Base-by-base conservation (phyloP, 306 rosid genomes). In the Malus asiatica region DNA sequence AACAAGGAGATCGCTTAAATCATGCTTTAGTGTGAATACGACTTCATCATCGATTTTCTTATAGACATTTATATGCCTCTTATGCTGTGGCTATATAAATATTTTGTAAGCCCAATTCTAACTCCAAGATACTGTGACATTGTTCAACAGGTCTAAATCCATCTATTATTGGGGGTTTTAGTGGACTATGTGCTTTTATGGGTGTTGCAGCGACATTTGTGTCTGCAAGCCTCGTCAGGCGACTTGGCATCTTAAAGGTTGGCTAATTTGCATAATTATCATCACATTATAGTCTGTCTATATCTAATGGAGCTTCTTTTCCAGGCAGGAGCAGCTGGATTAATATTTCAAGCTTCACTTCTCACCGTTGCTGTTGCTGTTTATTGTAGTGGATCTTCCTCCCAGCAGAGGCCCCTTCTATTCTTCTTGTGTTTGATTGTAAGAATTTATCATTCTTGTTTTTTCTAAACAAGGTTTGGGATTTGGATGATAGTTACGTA, bases 171-270 rank as follows among this genome's bases (percentile, higher is more conserved):
- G 99, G 99, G 58, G 92, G 93, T 5, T 96, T 96, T 77, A 96
- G 91, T 57, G 97, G 98, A 79, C 79, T 92, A 52, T 96, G 98
- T 81, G 97, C 98, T 78, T 79, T 89, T 62, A 92, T 96, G 98
- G 97, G 98, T 80, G 96, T 96, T 80, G 95, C 99, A 14, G 99
- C 98, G 32, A 96, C 98, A 73, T 96, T 92, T 80, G 86, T 96
- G 53, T 90, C 99, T 62, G 87, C 98, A n/a, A 84, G 82, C 81
- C 84, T 96, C 81, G 91, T 96, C 77, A 82, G 82, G 77, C 84
- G 81, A 27, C 87, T 96, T 70, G 99, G 98, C 81, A 89, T 96
- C 81, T 81, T 96, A 72, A 92, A 90, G 98, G 99, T 92, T 66
- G 69, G 23, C 27, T 83, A 42, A 77, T 65, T 48, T 66, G 70